Conservation (phyloP, 2,329 filamentous ascomycete species). For the Aspergillus arachidicola region DNA sequence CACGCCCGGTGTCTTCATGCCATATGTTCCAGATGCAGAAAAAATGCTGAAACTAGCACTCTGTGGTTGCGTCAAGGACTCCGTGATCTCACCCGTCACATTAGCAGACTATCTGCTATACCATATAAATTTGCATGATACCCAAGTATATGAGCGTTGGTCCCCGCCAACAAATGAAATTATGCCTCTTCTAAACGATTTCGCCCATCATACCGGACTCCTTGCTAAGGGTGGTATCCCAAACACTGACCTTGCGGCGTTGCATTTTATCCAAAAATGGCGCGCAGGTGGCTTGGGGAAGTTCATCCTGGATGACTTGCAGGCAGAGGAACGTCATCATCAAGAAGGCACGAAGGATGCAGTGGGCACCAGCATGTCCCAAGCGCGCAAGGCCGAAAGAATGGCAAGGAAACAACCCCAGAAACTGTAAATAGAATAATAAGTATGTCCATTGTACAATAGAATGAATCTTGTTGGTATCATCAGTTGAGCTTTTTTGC, state of each 20-base stretch:
- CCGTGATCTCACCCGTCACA: slow-evolving; percentile 74
- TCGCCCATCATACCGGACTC: slow-evolving; percentile 75
- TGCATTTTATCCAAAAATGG: slow-evolving; percentile 83
- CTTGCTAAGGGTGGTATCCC: slow-evolving; percentile 72
- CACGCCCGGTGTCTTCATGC: slow-evolving; percentile 93
- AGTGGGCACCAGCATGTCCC: slow-evolving; percentile 45
- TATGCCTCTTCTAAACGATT: slow-evolving; percentile 67
- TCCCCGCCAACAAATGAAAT: slow-evolving; percentile 81
- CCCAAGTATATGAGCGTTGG: slow-evolving; percentile 65
- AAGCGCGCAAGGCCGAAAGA: slow-evolving; percentile 46
- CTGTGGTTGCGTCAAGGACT: slow-evolving; percentile 87
- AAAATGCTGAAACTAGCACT: slow-evolving; percentile 95
- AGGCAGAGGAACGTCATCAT: slow-evolving; percentile 59
- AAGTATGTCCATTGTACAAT: slow-evolving; percentile 28
- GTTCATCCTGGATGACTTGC: slow-evolving; percentile 79
- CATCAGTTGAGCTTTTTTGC: slow-evolving; percentile 19
- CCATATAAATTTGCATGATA: slow-evolving; percentile 71
- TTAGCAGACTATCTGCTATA: slow-evolving; percentile 90
- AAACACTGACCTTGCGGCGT: slow-evolving; percentile 71
- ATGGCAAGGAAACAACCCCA: slow-evolving; percentile 29
- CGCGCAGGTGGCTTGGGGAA: slow-evolving; percentile 72
- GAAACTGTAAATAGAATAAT: slow-evolving; percentile 26
- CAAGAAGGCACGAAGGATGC: slow-evolving; percentile 32
- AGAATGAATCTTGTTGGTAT: slow-evolving; percentile 23
- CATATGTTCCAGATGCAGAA: slow-evolving; percentile 81